These are phyloP conservation scores for Zygosaccharomyces pseudorouxii DNA, from an alignment of 805 yeast species.

Conservation along the genomic window DNA sequence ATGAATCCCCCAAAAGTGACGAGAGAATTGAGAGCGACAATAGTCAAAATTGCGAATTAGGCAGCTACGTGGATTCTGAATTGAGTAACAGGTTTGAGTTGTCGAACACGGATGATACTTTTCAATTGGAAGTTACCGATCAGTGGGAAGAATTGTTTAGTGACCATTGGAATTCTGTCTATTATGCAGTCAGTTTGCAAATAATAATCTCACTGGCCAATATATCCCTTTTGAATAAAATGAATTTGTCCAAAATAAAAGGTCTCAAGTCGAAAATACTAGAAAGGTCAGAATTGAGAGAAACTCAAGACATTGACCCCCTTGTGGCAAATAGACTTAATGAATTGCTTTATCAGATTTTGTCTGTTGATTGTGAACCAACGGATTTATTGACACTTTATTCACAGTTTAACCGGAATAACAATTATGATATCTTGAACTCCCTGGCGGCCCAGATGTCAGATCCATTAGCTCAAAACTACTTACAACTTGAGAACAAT, in stretches of 20 bases:
- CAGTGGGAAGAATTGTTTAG: slow-evolving; percentile 16
- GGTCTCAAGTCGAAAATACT: slow-evolving; percentile 9
- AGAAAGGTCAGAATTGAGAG: slow-evolving; percentile 1
- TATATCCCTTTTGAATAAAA: slow-evolving; percentile 25
- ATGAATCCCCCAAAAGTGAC: not conserved
- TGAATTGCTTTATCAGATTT: slow-evolving; percentile 18
- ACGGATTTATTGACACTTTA: slow-evolving; percentile 22
- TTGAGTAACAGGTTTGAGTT: slow-evolving; percentile 17
- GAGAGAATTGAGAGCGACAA: not conserved
- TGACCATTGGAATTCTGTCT: slow-evolving; percentile 6
- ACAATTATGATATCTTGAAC: slow-evolving; percentile 13
- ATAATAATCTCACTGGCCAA: slow-evolving; percentile 23
- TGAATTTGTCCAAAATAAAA: slow-evolving; percentile 15
- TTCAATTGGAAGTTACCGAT: slow-evolving; percentile 10
- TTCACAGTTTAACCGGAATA: slow-evolving; percentile 6
- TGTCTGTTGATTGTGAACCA: slow-evolving; percentile 20
- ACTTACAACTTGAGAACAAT: slow-evolving; percentile 31
- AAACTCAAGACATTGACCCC: not conserved
- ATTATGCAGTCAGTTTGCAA: slow-evolving; percentile 18
- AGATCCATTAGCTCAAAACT: slow-evolving; percentile 23
- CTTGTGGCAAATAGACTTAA: slow-evolving; percentile 7
- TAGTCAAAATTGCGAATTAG: slow-evolving; percentile 11
- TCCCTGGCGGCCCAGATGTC: slow-evolving; percentile 16
- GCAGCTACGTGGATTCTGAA: slow-evolving; percentile 21
- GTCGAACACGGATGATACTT: slow-evolving; percentile 20